Evolutionary conservation across 164 flowering plant genomes (phyloP).

Genomic region (Malania oleifera): DNA sequence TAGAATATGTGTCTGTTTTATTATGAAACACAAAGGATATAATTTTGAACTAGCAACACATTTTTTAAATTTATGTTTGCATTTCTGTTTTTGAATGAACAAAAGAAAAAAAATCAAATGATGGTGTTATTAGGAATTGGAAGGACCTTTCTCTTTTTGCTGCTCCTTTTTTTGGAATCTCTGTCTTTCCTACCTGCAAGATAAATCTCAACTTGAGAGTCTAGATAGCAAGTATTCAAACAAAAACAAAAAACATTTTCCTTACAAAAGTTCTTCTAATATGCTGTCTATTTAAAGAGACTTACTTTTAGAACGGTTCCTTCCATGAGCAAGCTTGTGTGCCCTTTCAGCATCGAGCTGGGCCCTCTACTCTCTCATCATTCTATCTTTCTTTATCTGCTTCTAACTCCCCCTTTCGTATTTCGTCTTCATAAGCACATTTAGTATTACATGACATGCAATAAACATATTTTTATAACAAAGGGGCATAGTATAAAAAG

Average conservation of each 20-base stretch:
- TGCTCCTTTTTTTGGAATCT: slow-evolving; percentile 60
- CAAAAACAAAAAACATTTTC: not conserved
- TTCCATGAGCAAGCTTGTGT: slow-evolving; percentile 76
- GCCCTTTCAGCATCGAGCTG: slow-evolving; percentile 98
- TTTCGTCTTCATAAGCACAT: slow-evolving; percentile 76
- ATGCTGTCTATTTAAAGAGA: slow-evolving; percentile 64
- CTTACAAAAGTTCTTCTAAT: not conserved
- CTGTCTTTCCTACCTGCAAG: slow-evolving; percentile 73
- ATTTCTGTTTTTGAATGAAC: not conserved
- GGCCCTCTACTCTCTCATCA: slow-evolving; percentile 98
- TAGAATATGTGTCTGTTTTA: no score
- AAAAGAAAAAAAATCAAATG: not conserved
- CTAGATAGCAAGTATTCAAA: not conserved
- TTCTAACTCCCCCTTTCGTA: slow-evolving; percentile 81
- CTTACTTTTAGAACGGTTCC: slow-evolving; percentile 66
- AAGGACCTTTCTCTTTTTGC: slow-evolving; percentile 87
- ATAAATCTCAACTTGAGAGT: slow-evolving; percentile 14
- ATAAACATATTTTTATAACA: not conserved
- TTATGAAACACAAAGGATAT: no score
- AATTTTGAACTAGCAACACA: no score
- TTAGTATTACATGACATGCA: not conserved
- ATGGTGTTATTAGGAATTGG: not conserved
- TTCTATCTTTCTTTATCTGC: slow-evolving; percentile 84
- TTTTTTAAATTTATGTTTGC: no score
- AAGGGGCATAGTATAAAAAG: not conserved